phyloP scores from a whole-genome alignment of 768 basidiomycete genomes.

The Collybia sordida region DNA sequence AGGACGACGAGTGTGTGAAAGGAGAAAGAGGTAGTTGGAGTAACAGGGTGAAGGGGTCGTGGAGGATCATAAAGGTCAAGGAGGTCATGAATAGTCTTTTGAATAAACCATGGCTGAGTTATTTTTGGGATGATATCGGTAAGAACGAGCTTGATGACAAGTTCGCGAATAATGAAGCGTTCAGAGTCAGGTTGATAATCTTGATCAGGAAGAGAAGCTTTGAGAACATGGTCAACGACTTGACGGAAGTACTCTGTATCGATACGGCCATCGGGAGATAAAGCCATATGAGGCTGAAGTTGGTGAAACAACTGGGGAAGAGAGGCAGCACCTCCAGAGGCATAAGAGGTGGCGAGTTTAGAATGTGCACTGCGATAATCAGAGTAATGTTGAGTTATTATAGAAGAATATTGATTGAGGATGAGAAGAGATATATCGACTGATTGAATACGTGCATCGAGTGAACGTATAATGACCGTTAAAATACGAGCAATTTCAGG shows the following conservation, averaged over 20 bases:
- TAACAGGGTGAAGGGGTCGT: slow-evolving; percentile 25
- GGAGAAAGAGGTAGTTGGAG: slow-evolving; percentile 29
- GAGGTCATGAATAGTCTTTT: slow-evolving; percentile 63
- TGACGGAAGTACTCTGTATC: slow-evolving; percentile 81
- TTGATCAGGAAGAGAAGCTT: slow-evolving; percentile 67
- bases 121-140: slow-evolving; percentile 67
- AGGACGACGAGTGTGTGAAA: slow-evolving; percentile 56
- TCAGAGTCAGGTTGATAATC: slow-evolving; percentile 81
- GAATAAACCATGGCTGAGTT: slow-evolving; percentile 90
- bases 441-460: slow-evolving; percentile 57
- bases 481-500: slow-evolving; percentile 67
- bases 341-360: slow-evolving; percentile 71
- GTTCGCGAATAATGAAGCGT: slow-evolving; percentile 81
- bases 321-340: slow-evolving; percentile 60
- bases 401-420: slow-evolving; percentile 58
- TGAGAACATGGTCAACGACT: slow-evolving; percentile 74
- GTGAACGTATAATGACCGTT: slow-evolving; percentile 51
- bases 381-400: slow-evolving; percentile 73
- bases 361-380: slow-evolving; percentile 72
- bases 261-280: slow-evolving; percentile 61
- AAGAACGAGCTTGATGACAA: slow-evolving; percentile 76
- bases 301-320: slow-evolving; percentile 74
- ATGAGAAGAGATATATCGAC: slow-evolving; percentile 62
- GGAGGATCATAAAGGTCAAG: slow-evolving; percentile 39
- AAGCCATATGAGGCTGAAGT: slow-evolving; percentile 82